A percentile compares a stretch with the other conserved stretches of the same genome.
These are phyloP conservation scores for Paulownia fortunei DNA, from an alignment of 257 asterid genomes.

Conservation along the genomic window DNA sequence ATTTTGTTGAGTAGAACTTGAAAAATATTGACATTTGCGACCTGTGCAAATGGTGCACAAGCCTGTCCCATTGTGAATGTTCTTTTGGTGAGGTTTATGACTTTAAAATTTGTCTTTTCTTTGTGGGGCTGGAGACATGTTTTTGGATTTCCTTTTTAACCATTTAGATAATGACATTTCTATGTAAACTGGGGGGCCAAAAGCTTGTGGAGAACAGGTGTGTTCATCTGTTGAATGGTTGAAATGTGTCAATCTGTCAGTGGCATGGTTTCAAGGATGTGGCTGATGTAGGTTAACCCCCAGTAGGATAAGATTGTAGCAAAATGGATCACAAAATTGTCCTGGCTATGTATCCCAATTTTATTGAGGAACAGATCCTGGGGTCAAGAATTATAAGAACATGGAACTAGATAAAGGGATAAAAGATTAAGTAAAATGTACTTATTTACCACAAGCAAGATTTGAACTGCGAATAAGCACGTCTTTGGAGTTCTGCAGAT, in stretches of 20 bases:
- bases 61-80: conserved; percentile 16
- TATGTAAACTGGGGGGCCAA: conserved; percentile 28
- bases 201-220: conserved; percentile 36
- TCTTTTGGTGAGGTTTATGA: neutral
- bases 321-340: conserved; percentile 28
- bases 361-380: neutral
- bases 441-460: conserved; percentile 77
- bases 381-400: neutral
- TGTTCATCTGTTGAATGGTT: conserved; percentile 27
- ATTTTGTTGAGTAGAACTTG: neutral
- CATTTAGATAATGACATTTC: conserved; percentile 33
- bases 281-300: conserved; percentile 25
- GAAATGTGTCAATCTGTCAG: conserved; percentile 36
- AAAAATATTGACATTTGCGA: neutral
- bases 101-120: conserved; percentile 4
- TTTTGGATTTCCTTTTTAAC: conserved; percentile 4
- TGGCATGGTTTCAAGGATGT: conserved; percentile 31
- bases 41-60: neutral
- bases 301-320: conserved; percentile 40
- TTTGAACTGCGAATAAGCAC: conserved; percentile 69
- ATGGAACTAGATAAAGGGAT: neutral
- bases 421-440: neutral
- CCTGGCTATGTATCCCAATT: neutral
- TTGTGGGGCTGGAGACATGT: conserved; percentile 33
- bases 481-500: conserved; percentile 84